Conservation (phyloP, 2,329 filamentous ascomycete genomes). For the Alternaria conjuncta region DNA sequence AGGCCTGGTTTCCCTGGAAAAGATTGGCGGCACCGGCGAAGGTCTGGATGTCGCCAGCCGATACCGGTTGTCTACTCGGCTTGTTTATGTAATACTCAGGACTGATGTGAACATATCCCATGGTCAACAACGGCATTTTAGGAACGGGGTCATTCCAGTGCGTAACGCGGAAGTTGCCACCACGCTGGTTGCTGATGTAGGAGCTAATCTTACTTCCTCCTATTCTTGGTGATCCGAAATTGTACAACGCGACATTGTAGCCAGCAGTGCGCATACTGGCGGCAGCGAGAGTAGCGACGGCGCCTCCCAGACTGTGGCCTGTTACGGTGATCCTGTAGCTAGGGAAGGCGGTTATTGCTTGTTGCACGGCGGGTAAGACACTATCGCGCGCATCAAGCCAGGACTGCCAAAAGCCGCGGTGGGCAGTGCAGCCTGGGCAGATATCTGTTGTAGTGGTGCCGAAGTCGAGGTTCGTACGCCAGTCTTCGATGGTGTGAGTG, state of each 20-base stretch:
- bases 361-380: slow-evolving; percentile 54
- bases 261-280: slow-evolving; percentile 52
- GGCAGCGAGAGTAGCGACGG: slow-evolving; percentile 67
- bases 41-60: slow-evolving; percentile 28
- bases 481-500: slow-evolving; percentile 65
- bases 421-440: slow-evolving; percentile 59
- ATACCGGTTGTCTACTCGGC: slow-evolving; percentile 27
- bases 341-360: slow-evolving; percentile 57
- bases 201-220: slow-evolving; percentile 64
- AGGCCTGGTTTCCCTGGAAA: slow-evolving; percentile 38
- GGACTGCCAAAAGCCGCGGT: slow-evolving; percentile 65
- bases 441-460: slow-evolving; percentile 50
- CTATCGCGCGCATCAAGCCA: slow-evolving; percentile 61
- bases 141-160: slow-evolving; percentile 73
- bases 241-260: slow-evolving; percentile 54
- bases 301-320: slow-evolving; percentile 73
- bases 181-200: slow-evolving; percentile 62
- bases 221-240: slow-evolving; percentile 72
- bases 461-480: slow-evolving; percentile 63
- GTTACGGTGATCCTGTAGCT: slow-evolving; percentile 62
- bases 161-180: slow-evolving; percentile 68
- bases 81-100: slow-evolving; percentile 67
- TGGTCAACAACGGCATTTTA: slow-evolving; percentile 65
- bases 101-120: slow-evolving; percentile 70
- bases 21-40: slow-evolving; percentile 29